Conservation (phyloP, 179 eudicot genomes). For the Beta lomatogona region DNA sequence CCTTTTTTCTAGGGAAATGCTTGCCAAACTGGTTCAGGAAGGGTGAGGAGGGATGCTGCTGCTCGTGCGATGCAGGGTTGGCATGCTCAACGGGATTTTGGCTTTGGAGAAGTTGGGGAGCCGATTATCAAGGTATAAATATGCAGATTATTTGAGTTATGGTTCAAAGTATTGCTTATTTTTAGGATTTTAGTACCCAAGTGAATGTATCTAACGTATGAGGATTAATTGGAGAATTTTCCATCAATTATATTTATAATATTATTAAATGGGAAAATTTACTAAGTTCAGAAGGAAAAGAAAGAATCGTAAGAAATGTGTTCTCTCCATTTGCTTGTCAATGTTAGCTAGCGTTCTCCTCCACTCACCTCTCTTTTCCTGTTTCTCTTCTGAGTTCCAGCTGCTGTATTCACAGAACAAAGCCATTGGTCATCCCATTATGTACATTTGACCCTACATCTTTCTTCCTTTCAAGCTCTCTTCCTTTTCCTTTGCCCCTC, state of each 20-base stretch:
- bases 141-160: background rate
- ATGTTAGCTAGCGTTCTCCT: background rate
- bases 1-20: slow-evolving; percentile 55
- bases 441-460: background rate
- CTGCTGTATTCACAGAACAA: background rate
- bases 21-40: slow-evolving; percentile 64
- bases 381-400: background rate
- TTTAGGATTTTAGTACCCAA: background rate
- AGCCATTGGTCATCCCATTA: background rate
- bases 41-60: slow-evolving; percentile 90
- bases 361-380: background rate
- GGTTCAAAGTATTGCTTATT: background rate
- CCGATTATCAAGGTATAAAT: slow-evolving; percentile 55
- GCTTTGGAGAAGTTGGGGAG: slow-evolving; percentile 66
- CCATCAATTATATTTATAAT: background rate
- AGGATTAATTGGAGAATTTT: background rate
- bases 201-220: background rate
- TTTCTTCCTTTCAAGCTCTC: background rate
- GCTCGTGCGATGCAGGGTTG: slow-evolving; percentile 99
- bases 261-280: background rate
- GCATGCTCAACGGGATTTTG: slow-evolving; percentile 78
- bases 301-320: background rate
- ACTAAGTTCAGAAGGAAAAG: background rate
- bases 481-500: background rate
- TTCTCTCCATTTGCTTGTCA: background rate